Base-by-base conservation (phyloP, 2,329 filamentous ascomycete species). In the Aspergillus intermedius region DNA sequence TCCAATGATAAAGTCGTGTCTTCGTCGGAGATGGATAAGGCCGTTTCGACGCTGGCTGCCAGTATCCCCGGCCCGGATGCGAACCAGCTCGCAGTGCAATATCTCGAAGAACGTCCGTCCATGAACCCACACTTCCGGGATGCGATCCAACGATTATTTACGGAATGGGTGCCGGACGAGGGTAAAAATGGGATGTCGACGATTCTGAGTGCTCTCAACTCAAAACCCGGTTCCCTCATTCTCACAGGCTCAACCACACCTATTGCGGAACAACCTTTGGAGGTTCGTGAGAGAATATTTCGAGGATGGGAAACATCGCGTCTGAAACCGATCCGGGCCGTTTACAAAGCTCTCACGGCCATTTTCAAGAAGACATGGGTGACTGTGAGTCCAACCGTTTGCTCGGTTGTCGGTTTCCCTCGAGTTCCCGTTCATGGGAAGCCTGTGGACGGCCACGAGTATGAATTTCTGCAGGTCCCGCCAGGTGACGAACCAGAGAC, bases 391-490 rank as follows among this genome's bases (percentile, higher is more conserved):
- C 74, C 76, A 0, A 76, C 73, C 0, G 57, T 83, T 3, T 69
- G 69, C 28, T 65, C 65, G 1, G 61, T 81, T 0, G 63, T 84
- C 8, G 77, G 76, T 1, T 77, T 78, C 42, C 79, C 81, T 0
- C 70, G 74, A 3, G 70, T 78, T 2, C 80, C 81, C 0, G 62
- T 77, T 21, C 74, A 81, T 55, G 77, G 78, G 39, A 71, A 71
- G 19, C 74, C 72, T 0, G 71, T 69, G 3, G 74, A 77, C 49
- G 74, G 74, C 2, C 80, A 74, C 55, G 70, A 76, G 4, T 83
- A 78, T 58, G 67, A 74, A 8, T 84, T 84, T 54, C 60, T 83
- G 13, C 78, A 83, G 50, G 69, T 82, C 17, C 77, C 79, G 1
- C 72, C 79, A 0, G 73, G 74, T 1, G 62, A 72, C 6, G 62